phyloP scores from a whole-genome alignment of 164 flowering plant species.

The Vitis rotundifolia region DNA sequence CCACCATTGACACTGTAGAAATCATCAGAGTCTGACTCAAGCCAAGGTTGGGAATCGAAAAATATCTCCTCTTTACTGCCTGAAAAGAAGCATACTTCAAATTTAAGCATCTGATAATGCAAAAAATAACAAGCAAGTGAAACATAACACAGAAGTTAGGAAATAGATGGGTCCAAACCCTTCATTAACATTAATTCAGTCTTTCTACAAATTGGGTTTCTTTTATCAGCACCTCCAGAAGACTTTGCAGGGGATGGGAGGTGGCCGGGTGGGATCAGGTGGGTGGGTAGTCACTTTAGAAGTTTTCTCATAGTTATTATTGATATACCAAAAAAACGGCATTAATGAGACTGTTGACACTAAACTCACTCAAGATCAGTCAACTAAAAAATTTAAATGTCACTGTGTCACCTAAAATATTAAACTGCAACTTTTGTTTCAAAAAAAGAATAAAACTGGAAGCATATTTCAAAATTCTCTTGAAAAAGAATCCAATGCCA shows the following conservation, averaged over 20 bases:
- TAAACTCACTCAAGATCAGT: background rate
- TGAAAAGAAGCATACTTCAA: conserved; percentile 20
- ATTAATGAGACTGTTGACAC: background rate
- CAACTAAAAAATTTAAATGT: background rate
- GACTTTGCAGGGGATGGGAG: too few relatives aligned
- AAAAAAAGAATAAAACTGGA: background rate
- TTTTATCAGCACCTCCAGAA: background rate
- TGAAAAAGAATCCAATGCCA: background rate
- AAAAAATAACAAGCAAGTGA: background rate
- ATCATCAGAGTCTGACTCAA: conserved; percentile 91
- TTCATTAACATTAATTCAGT: background rate
- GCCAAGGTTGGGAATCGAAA: conserved; percentile 77
- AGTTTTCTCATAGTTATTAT: too few relatives aligned
- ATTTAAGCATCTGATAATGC: background rate
- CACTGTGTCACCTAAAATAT: too few relatives aligned
- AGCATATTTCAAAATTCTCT: background rate
- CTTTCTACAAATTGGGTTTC: background rate
- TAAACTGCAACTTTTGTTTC: background rate
- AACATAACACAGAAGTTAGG: background rate
- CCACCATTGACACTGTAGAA: conserved; percentile 87
- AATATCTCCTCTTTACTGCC: conserved; percentile 82
- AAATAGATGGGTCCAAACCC: background rate
- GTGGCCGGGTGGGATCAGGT: too few relatives aligned
- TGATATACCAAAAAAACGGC: too few relatives aligned
- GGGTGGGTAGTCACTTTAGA: too few relatives aligned